phyloP scores from a whole-genome alignment of 306 rosid species.

The Rosa chinensis region DNA sequence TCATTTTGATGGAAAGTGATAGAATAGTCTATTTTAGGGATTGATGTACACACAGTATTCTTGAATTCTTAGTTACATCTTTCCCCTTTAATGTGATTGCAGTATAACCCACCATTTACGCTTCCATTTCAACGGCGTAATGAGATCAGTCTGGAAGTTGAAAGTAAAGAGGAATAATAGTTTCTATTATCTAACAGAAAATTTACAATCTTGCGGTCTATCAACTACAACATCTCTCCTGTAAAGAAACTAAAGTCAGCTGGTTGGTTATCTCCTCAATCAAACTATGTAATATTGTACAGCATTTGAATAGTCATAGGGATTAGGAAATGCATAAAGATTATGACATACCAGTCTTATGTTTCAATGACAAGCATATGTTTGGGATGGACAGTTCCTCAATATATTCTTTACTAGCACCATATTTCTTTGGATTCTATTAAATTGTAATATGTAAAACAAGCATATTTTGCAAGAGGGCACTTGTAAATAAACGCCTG shows the following conservation, averaged over 20 bases:
- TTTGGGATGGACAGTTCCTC: neutral
- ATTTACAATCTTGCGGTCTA: constrained; percentile 23
- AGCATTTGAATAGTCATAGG: constrained; percentile 1
- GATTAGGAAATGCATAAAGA: neutral
- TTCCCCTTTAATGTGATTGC: constrained; percentile 37
- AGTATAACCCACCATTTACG: constrained; percentile 95
- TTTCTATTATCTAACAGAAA: constrained; percentile 13
- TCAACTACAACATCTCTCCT: constrained; percentile 22
- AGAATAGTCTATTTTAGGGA: constrained; percentile 4
- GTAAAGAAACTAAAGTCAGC: constrained; percentile 21
- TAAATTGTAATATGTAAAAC: neutral
- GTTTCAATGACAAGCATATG: neutral
- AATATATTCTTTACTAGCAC: neutral
- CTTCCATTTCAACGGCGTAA: constrained; percentile 98
- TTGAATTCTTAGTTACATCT: constrained; percentile 21
- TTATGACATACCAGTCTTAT: neutral
- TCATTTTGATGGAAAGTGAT: constrained; percentile 24
- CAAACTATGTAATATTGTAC: constrained; percentile 15
- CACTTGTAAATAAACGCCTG: neutral
- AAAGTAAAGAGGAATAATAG: constrained; percentile 53
- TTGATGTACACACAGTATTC: neutral
- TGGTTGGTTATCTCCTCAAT: constrained; percentile 7
- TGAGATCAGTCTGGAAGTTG: constrained; percentile 89
- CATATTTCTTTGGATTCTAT: neutral
- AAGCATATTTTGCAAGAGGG: neutral